Percentiles rank a stretch among this genome's conserved stretches.
Evolutionary conservation across 768 basidiomycete species (phyloP).

Genomic region (Mycena sanguinolenta): DNA sequence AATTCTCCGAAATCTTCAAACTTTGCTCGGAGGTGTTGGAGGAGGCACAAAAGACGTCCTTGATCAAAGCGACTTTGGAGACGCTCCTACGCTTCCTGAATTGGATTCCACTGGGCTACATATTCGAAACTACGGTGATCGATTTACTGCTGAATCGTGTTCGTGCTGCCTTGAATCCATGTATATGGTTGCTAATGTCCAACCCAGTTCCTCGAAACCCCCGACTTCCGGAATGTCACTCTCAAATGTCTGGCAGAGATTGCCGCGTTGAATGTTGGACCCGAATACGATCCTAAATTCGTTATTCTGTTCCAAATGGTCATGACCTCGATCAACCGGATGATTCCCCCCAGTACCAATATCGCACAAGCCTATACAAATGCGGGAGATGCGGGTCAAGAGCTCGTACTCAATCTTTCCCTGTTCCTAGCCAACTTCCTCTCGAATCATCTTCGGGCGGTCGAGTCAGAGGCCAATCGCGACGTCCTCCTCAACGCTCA

Average conservation of each 20-base stretch:
- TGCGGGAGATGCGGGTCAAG: constrained; percentile 93
- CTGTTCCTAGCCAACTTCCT: constrained; percentile 99
- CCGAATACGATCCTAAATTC: constrained; percentile 98
- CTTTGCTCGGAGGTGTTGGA: constrained; percentile 96
- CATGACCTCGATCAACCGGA: constrained; percentile 96
- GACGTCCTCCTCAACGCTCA: constrained; percentile 97
- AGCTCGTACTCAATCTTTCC: constrained; percentile 96
- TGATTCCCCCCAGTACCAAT: constrained; percentile 96
- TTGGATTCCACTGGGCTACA: constrained; percentile 99
- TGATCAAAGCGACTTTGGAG: constrained; percentile 95
- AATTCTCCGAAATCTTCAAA: constrained; percentile 98
- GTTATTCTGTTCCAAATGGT: constrained; percentile 98
- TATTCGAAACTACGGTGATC: constrained; percentile 98
- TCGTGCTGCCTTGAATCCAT: constrained; percentile 49
- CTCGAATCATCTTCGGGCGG: constrained; percentile 91
- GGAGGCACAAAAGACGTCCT: constrained; percentile 94
- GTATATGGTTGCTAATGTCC: constrained; percentile 32
- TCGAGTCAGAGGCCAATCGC: constrained; percentile 91
- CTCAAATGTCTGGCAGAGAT: constrained; percentile 98
- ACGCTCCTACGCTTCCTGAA: constrained; percentile 96
- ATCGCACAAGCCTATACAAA: constrained; percentile 93
- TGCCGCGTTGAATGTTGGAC: constrained; percentile 92
- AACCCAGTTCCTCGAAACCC: constrained; percentile 92
- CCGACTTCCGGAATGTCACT: constrained; percentile 97
- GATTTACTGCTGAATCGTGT: constrained; percentile 93